These are phyloP conservation scores for Phialemonium atrogriseum DNA, from an alignment of 2,329 filamentous ascomycete species.

Conservation along the genomic window DNA sequence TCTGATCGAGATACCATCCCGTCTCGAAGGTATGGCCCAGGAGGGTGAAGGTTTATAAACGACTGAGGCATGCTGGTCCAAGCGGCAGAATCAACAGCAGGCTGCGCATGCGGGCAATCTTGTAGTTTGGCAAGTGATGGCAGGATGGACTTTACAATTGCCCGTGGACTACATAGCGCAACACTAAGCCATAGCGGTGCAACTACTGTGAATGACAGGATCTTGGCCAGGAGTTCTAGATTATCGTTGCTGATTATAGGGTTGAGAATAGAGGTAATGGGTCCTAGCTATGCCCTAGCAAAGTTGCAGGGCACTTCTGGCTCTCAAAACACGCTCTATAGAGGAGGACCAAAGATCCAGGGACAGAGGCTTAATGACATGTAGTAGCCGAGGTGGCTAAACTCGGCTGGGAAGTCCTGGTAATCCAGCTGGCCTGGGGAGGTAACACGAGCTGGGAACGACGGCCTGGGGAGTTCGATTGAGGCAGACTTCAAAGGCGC, in stretches of 20 bases:
- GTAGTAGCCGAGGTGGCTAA: conserved; percentile 5
- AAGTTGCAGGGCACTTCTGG: conserved; percentile 6
- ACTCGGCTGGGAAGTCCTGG: conserved; percentile 3
- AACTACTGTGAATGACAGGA: conserved; percentile 5
- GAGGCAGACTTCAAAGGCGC: not conserved
- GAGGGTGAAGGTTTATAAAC: conserved; percentile 3
- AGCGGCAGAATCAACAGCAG: conserved; percentile 4
- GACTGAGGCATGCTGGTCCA: conserved; percentile 5
- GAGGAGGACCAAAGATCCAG: not conserved
- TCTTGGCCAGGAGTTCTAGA: conserved; percentile 6
- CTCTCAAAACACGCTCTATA: conserved; percentile 8
- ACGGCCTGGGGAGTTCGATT: conserved; percentile 4
- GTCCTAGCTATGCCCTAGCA: conserved; percentile 6
- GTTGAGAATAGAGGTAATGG: conserved; percentile 3
- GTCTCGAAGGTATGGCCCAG: conserved; percentile 1
- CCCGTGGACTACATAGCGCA: conserved; percentile 4
- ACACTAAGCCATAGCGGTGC: conserved; percentile 8
- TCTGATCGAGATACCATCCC: conserved; percentile 4
- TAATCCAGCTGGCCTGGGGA: not conserved
- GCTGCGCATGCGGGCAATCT: not conserved
- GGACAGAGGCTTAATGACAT: conserved; percentile 6
- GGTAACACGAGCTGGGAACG: not conserved
- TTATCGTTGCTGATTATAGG: conserved; percentile 5
- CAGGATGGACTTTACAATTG: not conserved
- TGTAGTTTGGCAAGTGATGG: not conserved